A percentile compares a stretch with the other conserved stretches of the same genome.
Conservation (phyloP, 2,329 filamentous ascomycete genomes). For the Beauveria sp. region DNA sequence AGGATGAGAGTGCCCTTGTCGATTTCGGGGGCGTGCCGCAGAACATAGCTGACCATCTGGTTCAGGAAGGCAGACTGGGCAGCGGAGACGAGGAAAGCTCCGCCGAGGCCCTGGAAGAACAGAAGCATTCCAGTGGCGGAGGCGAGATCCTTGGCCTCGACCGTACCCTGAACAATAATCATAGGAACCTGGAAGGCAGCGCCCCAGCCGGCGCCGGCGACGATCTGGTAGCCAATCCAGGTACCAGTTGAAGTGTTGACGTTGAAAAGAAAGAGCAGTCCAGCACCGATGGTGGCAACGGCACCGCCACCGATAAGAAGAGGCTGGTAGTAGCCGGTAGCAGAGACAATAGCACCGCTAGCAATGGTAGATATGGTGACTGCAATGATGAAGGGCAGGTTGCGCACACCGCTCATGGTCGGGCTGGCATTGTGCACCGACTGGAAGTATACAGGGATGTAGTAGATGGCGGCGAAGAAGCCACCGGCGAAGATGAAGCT, state of each 20-base stretch:
- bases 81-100: slow-evolving; percentile 42
- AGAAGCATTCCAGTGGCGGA: slow-evolving; percentile 40
- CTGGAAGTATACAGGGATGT: slow-evolving; percentile 33
- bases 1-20: slow-evolving; percentile 29
- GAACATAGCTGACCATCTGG: slow-evolving; percentile 30
- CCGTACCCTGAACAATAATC: slow-evolving; percentile 38
- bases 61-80: slow-evolving; percentile 41
- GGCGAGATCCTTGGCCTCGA: slow-evolving; percentile 34
- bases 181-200: slow-evolving; percentile 41
- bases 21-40: slow-evolving; percentile 28
- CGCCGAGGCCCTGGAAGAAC: slow-evolving; percentile 44
- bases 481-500: slow-evolving; percentile 30
- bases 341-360: slow-evolving; percentile 31
- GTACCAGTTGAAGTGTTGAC: slow-evolving; percentile 29
- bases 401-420: slow-evolving; percentile 29
- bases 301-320: slow-evolving; percentile 37
- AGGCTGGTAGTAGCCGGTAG: slow-evolving; percentile 34
- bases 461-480: slow-evolving; percentile 32
- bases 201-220: slow-evolving; percentile 42
- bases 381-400: slow-evolving; percentile 33
- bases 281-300: slow-evolving; percentile 35
- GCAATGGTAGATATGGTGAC: slow-evolving; percentile 34
- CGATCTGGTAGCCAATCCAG: slow-evolving; percentile 48
- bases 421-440: slow-evolving; percentile 27
- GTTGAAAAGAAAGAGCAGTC: slow-evolving; percentile 35